Evolutionary conservation across 768 basidiomycete genomes (phyloP), one percentile per base, ranked within the genome.

Genomic region (Leccinum aurantiacum): DNA sequence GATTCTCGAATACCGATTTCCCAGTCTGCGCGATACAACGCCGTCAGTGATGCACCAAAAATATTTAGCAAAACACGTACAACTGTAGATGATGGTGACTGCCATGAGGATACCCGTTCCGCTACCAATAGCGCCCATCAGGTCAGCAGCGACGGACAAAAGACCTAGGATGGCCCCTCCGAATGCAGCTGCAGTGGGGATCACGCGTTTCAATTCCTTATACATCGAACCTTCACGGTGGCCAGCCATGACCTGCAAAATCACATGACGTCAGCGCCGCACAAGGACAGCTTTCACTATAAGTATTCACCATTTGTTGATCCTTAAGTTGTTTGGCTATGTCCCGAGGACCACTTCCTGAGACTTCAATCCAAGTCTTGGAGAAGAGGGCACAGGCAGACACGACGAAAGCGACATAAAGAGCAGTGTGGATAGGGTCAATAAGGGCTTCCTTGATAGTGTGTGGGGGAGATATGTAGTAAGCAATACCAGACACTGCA

Each of bases 321-420:
- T 98, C 97, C 80, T 98, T 98, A 71, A 98, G 86, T 72, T 98
- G 96, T 76, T 95, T 96, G 29, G 97, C 97, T 58, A 99, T 88
- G 67, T 99, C 96, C 50, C 97, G 79, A 11, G 96, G 97, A 19
- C 97, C 94, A 57, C 89, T 91, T 15, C 97, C 96, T 2, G 95
- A 98, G 35, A 98, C 93, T 68, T 98, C 96, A 64, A 99, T 98
- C 96, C 97, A 99, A 1, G 96, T 98, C 84, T 98, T 98, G 71
- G 93, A 95, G 82, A 98, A 99, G 65, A 98, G 81, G 14, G 97
- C 96, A 71, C 95, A 98, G 15, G 95, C 93, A 35, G 89, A 85
- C 60, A 95, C 82, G 79, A 96, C 96, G 79, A 98, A 98, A 6
- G 84, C 75, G 73, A 99, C 87, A 76, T 98, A 97, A 67, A 97